Conservation (phyloP, 768 basidiomycete species). For the Suillus luteus region DNA sequence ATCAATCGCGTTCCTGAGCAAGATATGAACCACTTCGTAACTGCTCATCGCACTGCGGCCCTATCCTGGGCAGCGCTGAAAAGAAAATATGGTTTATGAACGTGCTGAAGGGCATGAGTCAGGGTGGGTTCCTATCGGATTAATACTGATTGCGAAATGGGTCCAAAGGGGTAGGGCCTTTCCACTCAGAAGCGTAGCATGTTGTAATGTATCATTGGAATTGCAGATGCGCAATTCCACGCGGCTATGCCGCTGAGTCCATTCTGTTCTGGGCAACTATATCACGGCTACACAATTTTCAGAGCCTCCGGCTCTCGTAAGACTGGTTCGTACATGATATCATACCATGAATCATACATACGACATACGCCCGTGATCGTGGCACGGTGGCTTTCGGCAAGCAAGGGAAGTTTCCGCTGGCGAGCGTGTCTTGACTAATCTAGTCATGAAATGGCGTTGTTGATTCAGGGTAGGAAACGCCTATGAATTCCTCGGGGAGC, state of each 20-base stretch:
- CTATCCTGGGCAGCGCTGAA: constrained; percentile 76
- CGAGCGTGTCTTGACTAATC: not conserved
- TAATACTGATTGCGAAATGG: constrained; percentile 24
- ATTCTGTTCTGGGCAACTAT: not conserved
- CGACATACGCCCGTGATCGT: not conserved
- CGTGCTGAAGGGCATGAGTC: constrained; percentile 10
- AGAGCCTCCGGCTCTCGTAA: not conserved
- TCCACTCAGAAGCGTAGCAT: constrained; percentile 1
- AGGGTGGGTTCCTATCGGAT: constrained; percentile 30
- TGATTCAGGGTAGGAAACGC: not conserved
- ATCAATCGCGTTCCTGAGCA: constrained; percentile 85
- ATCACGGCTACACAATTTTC: not conserved
- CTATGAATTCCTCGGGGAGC: not conserved
- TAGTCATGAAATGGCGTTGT: not conserved
- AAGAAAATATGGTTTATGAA: constrained; percentile 68
- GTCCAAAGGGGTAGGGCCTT: constrained; percentile 21
- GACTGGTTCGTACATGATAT: constrained; percentile 1
- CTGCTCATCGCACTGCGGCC: constrained; percentile 56
- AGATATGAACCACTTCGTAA: constrained; percentile 80
- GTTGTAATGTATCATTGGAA: constrained; percentile 4
- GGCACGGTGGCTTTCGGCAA: not conserved
- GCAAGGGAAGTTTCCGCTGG: not conserved
- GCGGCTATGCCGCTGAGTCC: constrained; percentile 9
- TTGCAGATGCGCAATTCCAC: constrained; percentile 4
- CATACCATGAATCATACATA: not conserved